Conservation (phyloP, 768 basidiomycete genomes). For the Russula brevipes region DNA sequence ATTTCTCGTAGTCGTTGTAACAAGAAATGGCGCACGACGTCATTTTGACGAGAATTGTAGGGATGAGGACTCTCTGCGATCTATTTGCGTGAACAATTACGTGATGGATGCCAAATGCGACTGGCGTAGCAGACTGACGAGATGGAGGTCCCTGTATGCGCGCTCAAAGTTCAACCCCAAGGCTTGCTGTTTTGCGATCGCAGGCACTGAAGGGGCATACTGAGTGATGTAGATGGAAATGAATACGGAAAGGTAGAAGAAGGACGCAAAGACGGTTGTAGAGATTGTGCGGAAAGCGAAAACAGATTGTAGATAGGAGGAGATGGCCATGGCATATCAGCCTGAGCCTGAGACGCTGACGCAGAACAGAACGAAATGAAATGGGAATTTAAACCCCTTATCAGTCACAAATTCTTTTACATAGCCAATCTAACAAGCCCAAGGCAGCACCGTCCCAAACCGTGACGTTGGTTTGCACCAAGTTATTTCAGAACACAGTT, state of each 20-base stretch:
- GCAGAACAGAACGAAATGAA: no score
- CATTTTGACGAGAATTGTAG: conserved; percentile 74
- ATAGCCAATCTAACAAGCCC: no score
- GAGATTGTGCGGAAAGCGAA: conserved; percentile 18
- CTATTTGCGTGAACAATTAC: conserved; percentile 30
- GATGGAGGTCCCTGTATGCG: conserved; percentile 56
- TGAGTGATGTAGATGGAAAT: conserved; percentile 12
- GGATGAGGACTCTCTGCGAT: conserved; percentile 70
- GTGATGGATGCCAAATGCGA: neutral
- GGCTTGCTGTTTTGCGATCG: conserved; percentile 36
- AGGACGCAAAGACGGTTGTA: conserved; percentile 6
- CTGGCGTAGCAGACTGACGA: conserved; percentile 31
- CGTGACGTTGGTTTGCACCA: no score
- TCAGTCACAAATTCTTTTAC: no score
- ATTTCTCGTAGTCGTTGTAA: conserved; percentile 48
- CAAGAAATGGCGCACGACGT: conserved; percentile 56
- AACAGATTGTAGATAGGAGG: conserved; percentile 1
- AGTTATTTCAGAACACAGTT: no score
- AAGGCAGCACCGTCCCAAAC: no score
- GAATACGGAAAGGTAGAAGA: conserved; percentile 20
- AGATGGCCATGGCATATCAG: no score
- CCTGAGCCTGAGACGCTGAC: no score
- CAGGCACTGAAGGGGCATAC: conserved; percentile 8
- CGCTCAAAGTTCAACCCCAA: conserved; percentile 44
- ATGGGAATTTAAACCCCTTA: no score